Conservation (phyloP, 176 grass and related monocot genomes). For the Phyllostachys edulis region DNA sequence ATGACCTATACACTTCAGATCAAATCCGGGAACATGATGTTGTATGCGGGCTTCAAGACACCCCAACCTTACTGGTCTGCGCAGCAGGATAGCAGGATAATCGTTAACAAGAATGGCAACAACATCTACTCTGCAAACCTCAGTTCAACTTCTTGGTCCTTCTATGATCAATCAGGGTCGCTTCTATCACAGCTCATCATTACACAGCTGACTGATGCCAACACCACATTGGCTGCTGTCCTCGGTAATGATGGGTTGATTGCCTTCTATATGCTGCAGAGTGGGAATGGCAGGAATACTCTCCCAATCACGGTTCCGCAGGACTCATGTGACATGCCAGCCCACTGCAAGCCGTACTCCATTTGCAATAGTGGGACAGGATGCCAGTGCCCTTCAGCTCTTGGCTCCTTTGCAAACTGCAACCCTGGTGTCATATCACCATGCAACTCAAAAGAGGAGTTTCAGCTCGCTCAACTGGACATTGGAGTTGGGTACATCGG, state of each 20-base stretch:
- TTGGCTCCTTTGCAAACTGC: constrained; percentile 55
- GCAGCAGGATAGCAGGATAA: constrained; percentile 52
- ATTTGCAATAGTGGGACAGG: constrained; percentile 62
- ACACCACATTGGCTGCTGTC: constrained; percentile 57
- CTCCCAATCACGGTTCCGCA: constrained; percentile 36
- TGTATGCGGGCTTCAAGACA: constrained; percentile 54
- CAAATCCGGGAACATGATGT: constrained; percentile 62
- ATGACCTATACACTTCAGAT: constrained; percentile 69
- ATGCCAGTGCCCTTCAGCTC: constrained; percentile 74
- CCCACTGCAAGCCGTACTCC: constrained; percentile 57
- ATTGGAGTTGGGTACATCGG: constrained; percentile 71
- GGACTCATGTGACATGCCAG: constrained; percentile 68
- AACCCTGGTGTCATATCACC: constrained; percentile 48
- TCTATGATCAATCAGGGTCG: constrained; percentile 60
- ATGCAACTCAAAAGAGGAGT: constrained; percentile 51
- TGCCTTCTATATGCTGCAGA: constrained; percentile 50
- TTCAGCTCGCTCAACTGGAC: constrained; percentile 56
- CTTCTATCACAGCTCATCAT: constrained; percentile 57
- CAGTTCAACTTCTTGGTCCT: constrained; percentile 63
- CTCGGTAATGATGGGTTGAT: constrained; percentile 54
- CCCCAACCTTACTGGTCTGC: constrained; percentile 83
- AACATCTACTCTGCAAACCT: constrained; percentile 63
- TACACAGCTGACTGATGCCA: constrained; percentile 6
- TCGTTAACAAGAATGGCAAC: constrained; percentile 40
- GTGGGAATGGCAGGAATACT: constrained; percentile 12